phyloP scores from a whole-genome alignment of 2,329 filamentous ascomycete genomes.

The Pseudogymnoascus sp. region DNA sequence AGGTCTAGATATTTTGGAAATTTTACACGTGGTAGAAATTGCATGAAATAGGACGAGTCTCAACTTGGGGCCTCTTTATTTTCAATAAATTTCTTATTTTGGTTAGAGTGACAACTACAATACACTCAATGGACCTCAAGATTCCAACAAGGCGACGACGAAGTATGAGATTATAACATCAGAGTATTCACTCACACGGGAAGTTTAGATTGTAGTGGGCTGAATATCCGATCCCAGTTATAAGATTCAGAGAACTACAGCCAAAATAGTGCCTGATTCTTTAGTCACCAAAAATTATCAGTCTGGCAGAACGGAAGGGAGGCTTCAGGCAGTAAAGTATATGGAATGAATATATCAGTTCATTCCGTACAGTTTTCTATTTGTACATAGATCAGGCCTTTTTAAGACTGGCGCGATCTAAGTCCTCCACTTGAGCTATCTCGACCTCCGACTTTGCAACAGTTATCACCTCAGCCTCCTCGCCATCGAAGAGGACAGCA shows the following conservation, averaged over 20 bases:
- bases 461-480: slow-evolving; percentile 11
- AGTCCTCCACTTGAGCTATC: not conserved
- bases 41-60: not conserved
- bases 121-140: not conserved
- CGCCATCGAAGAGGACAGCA: slow-evolving; percentile 14
- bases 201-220: not conserved
- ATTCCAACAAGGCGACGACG: not conserved
- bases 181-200: not conserved
- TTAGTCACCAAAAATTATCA: not conserved
- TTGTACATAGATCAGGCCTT: not conserved
- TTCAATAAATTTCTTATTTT: not conserved
- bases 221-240: not conserved
- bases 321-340: not conserved
- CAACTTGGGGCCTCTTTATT: not conserved
- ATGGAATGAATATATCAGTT: not conserved
- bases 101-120: not conserved
- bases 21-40: not conserved
- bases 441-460: not conserved
- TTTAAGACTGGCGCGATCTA: not conserved
- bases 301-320: not conserved
- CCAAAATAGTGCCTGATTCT: not conserved
- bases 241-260: not conserved
- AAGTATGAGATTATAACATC: not conserved
- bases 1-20: not conserved
- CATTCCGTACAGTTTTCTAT: not conserved